A percentile compares a stretch with the other conserved stretches of the same genome.
These are phyloP conservation scores for Blepharisma japonicum DNA, from an alignment of 73 alveolate species.

Conservation along the genomic window DNA sequence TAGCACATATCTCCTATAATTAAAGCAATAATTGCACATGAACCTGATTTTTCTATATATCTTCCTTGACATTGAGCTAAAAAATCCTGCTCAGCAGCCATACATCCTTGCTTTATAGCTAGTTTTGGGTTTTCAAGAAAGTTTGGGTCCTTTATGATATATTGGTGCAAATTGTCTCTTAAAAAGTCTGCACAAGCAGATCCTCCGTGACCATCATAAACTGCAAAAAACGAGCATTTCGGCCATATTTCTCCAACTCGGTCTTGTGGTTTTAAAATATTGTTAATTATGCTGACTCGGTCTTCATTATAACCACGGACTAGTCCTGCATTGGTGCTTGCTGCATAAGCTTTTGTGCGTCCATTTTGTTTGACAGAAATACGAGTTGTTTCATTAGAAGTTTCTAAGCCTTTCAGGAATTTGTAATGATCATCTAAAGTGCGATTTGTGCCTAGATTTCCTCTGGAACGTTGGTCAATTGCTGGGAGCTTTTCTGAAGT, in stretches of 20 bases:
- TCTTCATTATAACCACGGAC: slow-evolving; percentile 94
- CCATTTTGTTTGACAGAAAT: slow-evolving; percentile 82
- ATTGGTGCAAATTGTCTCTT: slow-evolving; percentile 87
- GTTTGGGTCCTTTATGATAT: slow-evolving; percentile 61
- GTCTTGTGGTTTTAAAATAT: slow-evolving; percentile 51
- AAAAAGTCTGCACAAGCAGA: slow-evolving; percentile 93
- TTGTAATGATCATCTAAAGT: too few relatives aligned
- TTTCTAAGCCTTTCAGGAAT: background rate
- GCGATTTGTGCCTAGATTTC: too few relatives aligned
- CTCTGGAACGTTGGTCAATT: too few relatives aligned
- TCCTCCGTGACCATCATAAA: slow-evolving; percentile 99
- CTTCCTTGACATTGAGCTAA: slow-evolving; percentile 59
- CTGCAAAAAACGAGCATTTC: slow-evolving; percentile 92
- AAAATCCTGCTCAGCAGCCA: slow-evolving; percentile 83
- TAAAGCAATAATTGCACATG: slow-evolving; percentile 73
- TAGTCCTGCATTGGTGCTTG: slow-evolving; percentile 94
- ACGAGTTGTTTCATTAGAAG: slow-evolving; percentile 72
- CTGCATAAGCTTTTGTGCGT: slow-evolving; percentile 83
- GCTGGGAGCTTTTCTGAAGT: too few relatives aligned
- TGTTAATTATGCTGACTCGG: slow-evolving; percentile 87
- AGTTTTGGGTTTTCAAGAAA: slow-evolving; percentile 78
- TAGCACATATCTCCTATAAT: slow-evolving; percentile 72
- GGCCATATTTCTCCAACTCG: slow-evolving; percentile 79
- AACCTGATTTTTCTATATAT: slow-evolving; percentile 76
- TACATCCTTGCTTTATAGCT: slow-evolving; percentile 90